phyloP scores from a whole-genome alignment of 495 filamentous ascomycete genomes.

The Aspergillus homomorphus region DNA sequence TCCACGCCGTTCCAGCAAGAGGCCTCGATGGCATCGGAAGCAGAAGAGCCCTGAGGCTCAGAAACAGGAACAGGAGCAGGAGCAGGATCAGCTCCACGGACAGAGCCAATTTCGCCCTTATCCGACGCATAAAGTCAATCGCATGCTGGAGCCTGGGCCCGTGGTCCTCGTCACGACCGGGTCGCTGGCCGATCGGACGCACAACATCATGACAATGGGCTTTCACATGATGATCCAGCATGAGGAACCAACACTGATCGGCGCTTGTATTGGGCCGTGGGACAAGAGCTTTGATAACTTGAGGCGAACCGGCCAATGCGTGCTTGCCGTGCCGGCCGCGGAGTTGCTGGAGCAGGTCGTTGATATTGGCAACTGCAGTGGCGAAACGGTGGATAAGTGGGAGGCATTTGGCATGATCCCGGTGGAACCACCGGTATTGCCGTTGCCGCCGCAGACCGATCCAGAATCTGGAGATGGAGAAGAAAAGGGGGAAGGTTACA shows the following conservation, averaged over 20 bases:
- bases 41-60: background rate
- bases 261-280: constrained; percentile 4
- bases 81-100: background rate
- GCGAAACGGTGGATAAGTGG: constrained; percentile 4
- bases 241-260: constrained; percentile 4
- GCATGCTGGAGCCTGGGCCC: constrained; percentile 1
- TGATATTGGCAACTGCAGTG: constrained; percentile 7
- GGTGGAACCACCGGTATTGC: background rate
- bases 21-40: background rate
- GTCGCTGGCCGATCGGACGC: background rate
- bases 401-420: background rate
- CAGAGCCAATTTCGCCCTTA: constrained; percentile 1
- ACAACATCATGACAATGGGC: constrained; percentile 6
- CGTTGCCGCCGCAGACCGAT: background rate
- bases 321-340: constrained; percentile 1
- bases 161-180: background rate
- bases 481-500: background rate
- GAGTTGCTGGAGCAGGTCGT: constrained; percentile 3
- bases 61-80: background rate
- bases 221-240: constrained; percentile 9
- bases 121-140: constrained; percentile 5
- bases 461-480: background rate
- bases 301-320: background rate
- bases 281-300: background rate
- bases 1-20: background rate